Percentiles rank a stretch among this genome's conserved stretches.
Evolutionary conservation across 495 filamentous ascomycete species (phyloP).

Genomic region (Trichoderma reesei): DNA sequence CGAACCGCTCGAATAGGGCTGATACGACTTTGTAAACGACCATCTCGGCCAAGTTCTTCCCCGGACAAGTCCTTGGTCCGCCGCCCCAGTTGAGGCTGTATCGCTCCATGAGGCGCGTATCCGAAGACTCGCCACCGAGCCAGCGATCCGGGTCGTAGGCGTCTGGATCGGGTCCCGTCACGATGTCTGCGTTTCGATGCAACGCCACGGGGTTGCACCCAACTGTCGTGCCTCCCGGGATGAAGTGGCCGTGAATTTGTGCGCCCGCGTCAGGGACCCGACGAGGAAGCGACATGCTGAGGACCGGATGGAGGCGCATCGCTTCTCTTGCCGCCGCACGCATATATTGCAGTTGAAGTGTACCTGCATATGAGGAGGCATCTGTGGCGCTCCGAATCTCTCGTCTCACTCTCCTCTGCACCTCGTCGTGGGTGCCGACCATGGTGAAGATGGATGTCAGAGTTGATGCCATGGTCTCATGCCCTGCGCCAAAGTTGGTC

Average conservation of each 20-base stretch:
- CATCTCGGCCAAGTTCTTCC: constrained; percentile 53
- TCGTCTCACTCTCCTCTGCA: constrained; percentile 16
- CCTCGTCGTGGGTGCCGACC: constrained; percentile 20
- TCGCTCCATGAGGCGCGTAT: constrained; percentile 32
- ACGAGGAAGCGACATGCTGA: constrained; percentile 47
- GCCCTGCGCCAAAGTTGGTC: constrained; percentile 40
- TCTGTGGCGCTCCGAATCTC: constrained; percentile 17
- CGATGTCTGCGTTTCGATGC: constrained; percentile 40
- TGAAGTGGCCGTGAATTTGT: constrained; percentile 36
- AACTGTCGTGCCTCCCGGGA: constrained; percentile 46
- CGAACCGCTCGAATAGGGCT: constrained; percentile 50
- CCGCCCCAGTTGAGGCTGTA: constrained; percentile 49
- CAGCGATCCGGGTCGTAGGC: constrained; percentile 47
- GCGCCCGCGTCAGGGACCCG: constrained; percentile 42
- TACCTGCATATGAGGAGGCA: constrained; percentile 9
- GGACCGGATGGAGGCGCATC: constrained; percentile 49
- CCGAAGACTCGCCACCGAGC: constrained; percentile 29
- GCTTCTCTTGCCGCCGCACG: constrained; percentile 54
- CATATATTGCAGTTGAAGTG: constrained; percentile 36
- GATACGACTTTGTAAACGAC: constrained; percentile 57
- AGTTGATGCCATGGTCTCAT: constrained; percentile 40
- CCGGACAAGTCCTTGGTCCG: constrained; percentile 58
- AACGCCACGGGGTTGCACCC: constrained; percentile 53
- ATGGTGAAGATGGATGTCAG: constrained; percentile 28
- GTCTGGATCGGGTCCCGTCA: constrained; percentile 44